These are phyloP conservation scores for Aspergillus chevalieri DNA, from an alignment of 2,329 filamentous ascomycete genomes.

Conservation along the genomic window DNA sequence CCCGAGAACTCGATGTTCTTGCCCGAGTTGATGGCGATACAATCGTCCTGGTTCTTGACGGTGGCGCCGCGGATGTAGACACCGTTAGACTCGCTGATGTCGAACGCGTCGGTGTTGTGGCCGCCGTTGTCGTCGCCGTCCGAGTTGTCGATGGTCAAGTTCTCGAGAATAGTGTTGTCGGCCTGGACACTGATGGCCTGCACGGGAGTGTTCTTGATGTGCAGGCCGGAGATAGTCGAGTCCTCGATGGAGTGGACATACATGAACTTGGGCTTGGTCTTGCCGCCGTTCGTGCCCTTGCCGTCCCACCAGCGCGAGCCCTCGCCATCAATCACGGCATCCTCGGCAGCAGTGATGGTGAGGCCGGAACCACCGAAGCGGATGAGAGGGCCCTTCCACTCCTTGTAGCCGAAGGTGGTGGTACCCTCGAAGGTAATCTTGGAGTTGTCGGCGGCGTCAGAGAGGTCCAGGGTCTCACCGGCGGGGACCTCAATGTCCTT, in stretches of 20 bases:
- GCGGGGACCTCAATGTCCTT: constrained; percentile 52
- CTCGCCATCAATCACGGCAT: constrained; percentile 50
- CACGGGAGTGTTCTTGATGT: constrained; percentile 30
- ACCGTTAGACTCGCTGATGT: constrained; percentile 46
- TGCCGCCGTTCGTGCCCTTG: constrained; percentile 54
- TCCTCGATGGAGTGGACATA: constrained; percentile 32
- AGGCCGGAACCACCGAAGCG: constrained; percentile 54
- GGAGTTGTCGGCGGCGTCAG: constrained; percentile 45
- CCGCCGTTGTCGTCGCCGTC: constrained; percentile 44
- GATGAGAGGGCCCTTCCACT: constrained; percentile 61
- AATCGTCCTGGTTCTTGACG: constrained; percentile 59
- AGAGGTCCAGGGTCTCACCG: constrained; percentile 54
- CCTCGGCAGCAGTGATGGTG: constrained; percentile 48
- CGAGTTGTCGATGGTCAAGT: constrained; percentile 53
- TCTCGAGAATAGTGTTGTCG: constrained; percentile 47
- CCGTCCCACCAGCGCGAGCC: constrained; percentile 58
- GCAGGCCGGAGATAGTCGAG: constrained; percentile 25
- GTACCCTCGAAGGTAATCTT: constrained; percentile 58
- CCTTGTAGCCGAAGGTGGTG: constrained; percentile 61
- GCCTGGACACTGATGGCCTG: constrained; percentile 35
- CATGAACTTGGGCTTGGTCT: constrained; percentile 62
- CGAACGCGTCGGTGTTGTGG: constrained; percentile 57
- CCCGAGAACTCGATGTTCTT: constrained; percentile 43
- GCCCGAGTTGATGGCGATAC: constrained; percentile 53
- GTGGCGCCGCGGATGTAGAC: constrained; percentile 49